Evolutionary conservation across 257 asterid species (phyloP).

Genomic region (Gynochthodes officinalis): DNA sequence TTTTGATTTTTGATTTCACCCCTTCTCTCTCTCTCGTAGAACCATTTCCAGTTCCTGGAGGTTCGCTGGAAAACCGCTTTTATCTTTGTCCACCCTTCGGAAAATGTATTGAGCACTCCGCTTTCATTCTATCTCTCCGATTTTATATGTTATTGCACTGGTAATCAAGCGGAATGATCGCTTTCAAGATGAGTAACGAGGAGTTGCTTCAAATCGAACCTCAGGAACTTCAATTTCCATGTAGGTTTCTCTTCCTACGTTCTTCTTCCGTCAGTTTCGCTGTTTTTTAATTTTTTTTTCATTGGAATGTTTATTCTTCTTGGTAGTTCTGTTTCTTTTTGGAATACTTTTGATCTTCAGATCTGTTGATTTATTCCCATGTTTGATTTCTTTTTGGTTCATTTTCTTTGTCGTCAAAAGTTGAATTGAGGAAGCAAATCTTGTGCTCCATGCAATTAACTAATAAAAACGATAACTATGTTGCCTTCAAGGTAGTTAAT

Average conservation of each 20-base stretch:
- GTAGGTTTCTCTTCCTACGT: slow-evolving; percentile 29
- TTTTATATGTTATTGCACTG: neutral
- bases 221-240: slow-evolving; percentile 70
- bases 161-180: slow-evolving; percentile 4
- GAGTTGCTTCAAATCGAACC: slow-evolving; percentile 78
- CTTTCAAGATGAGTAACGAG: slow-evolving; percentile 34
- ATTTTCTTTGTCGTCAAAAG: slow-evolving; percentile 30
- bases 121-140: neutral
- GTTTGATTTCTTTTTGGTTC: slow-evolving; percentile 15
- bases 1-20: neutral
- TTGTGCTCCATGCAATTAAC: slow-evolving; percentile 64
- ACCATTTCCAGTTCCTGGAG: neutral
- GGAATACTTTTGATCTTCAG: slow-evolving; percentile 18
- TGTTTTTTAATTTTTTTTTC: neutral
- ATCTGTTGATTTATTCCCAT: slow-evolving; percentile 29
- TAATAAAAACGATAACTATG: slow-evolving; percentile 56
- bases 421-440: slow-evolving; percentile 90
- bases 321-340: too few relatives aligned
- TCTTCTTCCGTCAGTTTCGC: too few relatives aligned
- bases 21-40: slow-evolving; percentile 16
- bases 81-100: slow-evolving; percentile 5
- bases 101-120: neutral
- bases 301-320: neutral
- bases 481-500: slow-evolving; percentile 72
- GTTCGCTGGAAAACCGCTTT: slow-evolving; percentile 20